Base-by-base conservation (phyloP, 495 filamentous ascomycete species). In the Copromyces sp. region DNA sequence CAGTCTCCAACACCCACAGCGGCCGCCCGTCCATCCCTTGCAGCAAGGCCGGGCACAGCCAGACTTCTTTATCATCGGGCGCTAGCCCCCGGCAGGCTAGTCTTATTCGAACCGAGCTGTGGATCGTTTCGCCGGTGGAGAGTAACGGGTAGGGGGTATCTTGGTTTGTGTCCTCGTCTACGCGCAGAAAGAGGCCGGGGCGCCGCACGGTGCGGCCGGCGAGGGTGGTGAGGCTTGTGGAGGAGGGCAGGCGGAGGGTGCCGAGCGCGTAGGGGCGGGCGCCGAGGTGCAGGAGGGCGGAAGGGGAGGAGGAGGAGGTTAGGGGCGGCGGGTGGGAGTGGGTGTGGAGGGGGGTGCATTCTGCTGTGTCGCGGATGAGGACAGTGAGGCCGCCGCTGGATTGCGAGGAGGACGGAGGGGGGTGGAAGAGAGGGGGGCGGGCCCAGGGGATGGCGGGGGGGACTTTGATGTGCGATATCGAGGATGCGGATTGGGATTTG, bases 121-220 rank as follows among this genome's bases (percentile, higher is more conserved):
- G 80, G 3, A 81, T 76, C 16, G 76, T 53, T 72, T 81, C 80
- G 29, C 29, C 39, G 0, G 80, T 81, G 3, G 68, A 44, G 0
- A 81, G 68, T 11, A 81, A 39, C 38, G 80, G 80, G 68, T 80
- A 76, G 16, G 35, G 68, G 16, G 80, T 81, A 41, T 79, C 79
- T 68, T 78, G 73, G 42, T 80, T 80, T 0, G 76, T 80, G 39
- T 75, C 75, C 71, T 79, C 76, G 68, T 81, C 80, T 1, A 78
- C 77, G 2, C 80, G 70, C 24, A 80, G 41, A 2, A 73, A 73
- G 0, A 80, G 3, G 0, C 80, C 80, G 3, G 80, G 80, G 3
- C 78, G 78, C 2, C 80, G 77, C 29, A 80, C 72, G 11, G 75
- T 77, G 38, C 73, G 77, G 37, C 80, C 80, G 4, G 77, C 77